These are phyloP conservation scores for Xylaria longipes DNA, from an alignment of 495 filamentous ascomycete genomes.

Conservation along the genomic window DNA sequence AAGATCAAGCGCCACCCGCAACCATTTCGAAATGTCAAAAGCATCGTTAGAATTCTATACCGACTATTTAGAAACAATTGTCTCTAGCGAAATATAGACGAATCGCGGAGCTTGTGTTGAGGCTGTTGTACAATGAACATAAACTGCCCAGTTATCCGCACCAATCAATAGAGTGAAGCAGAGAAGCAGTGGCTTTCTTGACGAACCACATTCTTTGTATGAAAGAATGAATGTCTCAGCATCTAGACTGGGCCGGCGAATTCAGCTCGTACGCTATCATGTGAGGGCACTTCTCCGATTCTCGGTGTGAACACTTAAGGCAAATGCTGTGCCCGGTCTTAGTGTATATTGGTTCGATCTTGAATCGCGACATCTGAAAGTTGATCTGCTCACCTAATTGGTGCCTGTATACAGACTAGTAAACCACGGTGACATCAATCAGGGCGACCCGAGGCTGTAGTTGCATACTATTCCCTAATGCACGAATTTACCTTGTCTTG, in stretches of 20 bases:
- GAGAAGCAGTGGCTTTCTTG: neutral
- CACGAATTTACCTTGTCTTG: slow-evolving; percentile 8
- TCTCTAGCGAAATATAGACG: neutral
- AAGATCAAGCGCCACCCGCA: slow-evolving; percentile 4
- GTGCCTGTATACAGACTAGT: neutral
- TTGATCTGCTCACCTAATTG: neutral
- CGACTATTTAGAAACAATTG: neutral
- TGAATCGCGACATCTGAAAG: neutral
- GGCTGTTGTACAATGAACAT: neutral
- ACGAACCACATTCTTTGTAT: neutral
- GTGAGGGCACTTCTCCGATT: neutral
- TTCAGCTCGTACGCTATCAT: slow-evolving; percentile 7
- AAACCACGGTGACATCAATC: slow-evolving; percentile 13
- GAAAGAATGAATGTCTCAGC: neutral
- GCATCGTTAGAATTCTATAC: neutral
- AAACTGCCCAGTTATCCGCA: neutral
- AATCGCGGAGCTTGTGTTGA: neutral
- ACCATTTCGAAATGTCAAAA: neutral
- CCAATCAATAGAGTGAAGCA: slow-evolving; percentile 4
- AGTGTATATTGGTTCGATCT: slow-evolving; percentile 1
- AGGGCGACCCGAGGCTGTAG: neutral
- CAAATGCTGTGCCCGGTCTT: neutral
- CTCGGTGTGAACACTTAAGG: neutral
- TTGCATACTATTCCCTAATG: slow-evolving; percentile 5
- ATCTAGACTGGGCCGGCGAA: neutral